Base-by-base conservation (phyloP, 768 basidiomycete genomes). In the Boletus coccyginus region DNA sequence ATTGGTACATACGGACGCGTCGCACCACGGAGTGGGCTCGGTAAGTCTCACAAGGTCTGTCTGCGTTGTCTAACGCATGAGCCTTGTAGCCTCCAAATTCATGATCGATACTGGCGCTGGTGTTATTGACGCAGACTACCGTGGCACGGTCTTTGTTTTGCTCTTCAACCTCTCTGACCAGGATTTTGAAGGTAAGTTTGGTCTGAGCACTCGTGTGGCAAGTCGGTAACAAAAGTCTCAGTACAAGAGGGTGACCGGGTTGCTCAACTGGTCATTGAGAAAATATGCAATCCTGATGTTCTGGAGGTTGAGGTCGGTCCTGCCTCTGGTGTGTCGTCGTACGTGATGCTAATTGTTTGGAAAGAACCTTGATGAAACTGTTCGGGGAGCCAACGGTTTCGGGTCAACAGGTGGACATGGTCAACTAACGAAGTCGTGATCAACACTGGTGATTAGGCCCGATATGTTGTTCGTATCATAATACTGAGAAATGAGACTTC, bases 41-140 rank as follows among this genome's bases (percentile, higher is more conserved):
- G 96, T 97, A 57, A 50, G 88, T 73, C 19, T 21, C 32, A 14
- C 14, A 7, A 41, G 14, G 33, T 47, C 33, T 46, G n/a, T 24
- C 32, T 43, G 51, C 19, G 5, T 52, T 35, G 38, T 41, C 46
- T 48, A 9, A 52, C 29, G 50, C 17, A 24, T 52, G 29, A 46
- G 31, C 56, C 16, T 41, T 59, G 17, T 59, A 97, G 97, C 97
- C 19, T 90, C 91, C 16, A 99, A 99, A 69, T 94, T 92, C 71
- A 94, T 93, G 86, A 98, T 98, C 56, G 92, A 95, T 68, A 98
- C 96, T 1, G 97, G 97, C 2, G 97, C 97, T 12, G 97, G 96
- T 21, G 97, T 99, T 8, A 83, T 99, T 49, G 97, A 99, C 60
- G 92, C 93, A 8, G 97, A 99, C 71, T 98, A 99, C 73, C 81